phyloP scores from a whole-genome alignment of 371 early-diverging fungal genomes.

The Mortierella sp. region DNA sequence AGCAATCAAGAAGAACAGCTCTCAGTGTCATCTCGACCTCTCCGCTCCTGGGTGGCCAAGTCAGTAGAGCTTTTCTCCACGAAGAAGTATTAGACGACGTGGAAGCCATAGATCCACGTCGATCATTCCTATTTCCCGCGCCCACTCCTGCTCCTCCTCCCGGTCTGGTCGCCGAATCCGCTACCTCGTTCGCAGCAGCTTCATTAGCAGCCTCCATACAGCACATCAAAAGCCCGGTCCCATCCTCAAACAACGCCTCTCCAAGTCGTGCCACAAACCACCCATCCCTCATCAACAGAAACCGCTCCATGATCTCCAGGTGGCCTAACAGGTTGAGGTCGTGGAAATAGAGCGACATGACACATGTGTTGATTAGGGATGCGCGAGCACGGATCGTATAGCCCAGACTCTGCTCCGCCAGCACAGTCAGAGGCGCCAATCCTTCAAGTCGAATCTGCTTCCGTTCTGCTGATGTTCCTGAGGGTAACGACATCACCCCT shows the following conservation, averaged over 20 bases:
- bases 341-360: constrained; percentile 63
- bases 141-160: background rate
- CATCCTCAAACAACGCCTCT: constrained; percentile 56
- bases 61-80: constrained; percentile 10
- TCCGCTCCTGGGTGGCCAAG: constrained; percentile 64
- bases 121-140: background rate
- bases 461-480: background rate
- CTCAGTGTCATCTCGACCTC: constrained; percentile 61
- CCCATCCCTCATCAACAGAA: constrained; percentile 61
- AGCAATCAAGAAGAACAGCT: constrained; percentile 61
- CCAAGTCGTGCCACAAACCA: constrained; percentile 57
- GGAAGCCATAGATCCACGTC: constrained; percentile 7
- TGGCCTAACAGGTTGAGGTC: constrained; percentile 63
- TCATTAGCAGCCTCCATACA: constrained; percentile 17
- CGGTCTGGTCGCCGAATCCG: background rate
- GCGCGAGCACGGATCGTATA: constrained; percentile 59
- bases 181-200: background rate
- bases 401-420: constrained; percentile 55
- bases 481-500: background rate
- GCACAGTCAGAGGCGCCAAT: constrained; percentile 59
- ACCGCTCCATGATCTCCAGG: constrained; percentile 56
- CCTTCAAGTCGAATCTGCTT: constrained; percentile 20
- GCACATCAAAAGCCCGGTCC: constrained; percentile 28
- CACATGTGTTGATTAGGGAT: constrained; percentile 63
- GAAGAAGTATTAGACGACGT: background rate